Evolutionary conservation across 192 early-diverging fungal genomes (phyloP).

Genomic region (Gigaspora rosea): DNA sequence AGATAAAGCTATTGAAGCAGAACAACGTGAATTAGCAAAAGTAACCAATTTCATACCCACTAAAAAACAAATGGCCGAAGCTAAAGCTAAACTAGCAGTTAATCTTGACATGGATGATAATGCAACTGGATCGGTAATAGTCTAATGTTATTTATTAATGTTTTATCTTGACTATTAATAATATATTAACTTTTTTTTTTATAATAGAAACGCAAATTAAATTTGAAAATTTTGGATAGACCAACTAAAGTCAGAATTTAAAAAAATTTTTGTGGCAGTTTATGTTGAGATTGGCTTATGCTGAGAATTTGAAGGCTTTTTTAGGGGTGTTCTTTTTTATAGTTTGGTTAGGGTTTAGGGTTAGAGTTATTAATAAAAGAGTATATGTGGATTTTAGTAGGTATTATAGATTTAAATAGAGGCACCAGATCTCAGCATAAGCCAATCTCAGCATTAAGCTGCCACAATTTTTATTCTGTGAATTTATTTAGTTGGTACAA

Average conservation of each 20-base stretch:
- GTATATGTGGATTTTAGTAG: too few species aligned
- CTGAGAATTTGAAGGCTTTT: too few species aligned
- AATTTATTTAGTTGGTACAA: not conserved
- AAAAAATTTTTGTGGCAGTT: too few species aligned
- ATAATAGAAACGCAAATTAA: slow-evolving; percentile 25
- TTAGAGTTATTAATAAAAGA: too few species aligned
- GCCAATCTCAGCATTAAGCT: too few species aligned
- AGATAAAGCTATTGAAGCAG: slow-evolving; percentile 64
- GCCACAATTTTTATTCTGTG: too few species aligned
- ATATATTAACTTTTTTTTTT: not conserved
- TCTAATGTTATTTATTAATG: not conserved
- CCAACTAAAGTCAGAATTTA: not conserved
- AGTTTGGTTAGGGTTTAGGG: too few species aligned
- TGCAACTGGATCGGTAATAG: not conserved
- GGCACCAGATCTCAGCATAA: too few species aligned
- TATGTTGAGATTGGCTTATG: too few species aligned
- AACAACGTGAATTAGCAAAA: slow-evolving; percentile 53
- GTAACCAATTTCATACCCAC: slow-evolving; percentile 60
- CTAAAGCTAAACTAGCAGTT: slow-evolving; percentile 49
- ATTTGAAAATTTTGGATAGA: not conserved
- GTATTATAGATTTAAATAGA: too few species aligned
- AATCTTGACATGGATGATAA: slow-evolving; percentile 51
- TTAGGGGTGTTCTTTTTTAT: too few species aligned
- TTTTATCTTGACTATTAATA: too few species aligned
- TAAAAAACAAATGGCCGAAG: slow-evolving; percentile 59